Conservation (phyloP, 164 flowering plant genomes). For the Vitis labrusca region DNA sequence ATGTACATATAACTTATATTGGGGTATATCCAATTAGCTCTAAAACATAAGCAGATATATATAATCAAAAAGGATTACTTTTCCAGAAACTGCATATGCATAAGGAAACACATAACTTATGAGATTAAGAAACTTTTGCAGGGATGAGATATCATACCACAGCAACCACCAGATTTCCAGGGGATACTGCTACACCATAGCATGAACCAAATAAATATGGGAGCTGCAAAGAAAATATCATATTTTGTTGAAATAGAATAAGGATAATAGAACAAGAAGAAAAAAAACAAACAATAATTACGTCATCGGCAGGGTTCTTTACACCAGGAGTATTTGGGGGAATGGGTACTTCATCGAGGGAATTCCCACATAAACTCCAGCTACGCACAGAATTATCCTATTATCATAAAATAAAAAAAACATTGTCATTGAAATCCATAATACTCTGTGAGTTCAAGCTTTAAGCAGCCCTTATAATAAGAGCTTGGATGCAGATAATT, state of each 20-base stretch:
- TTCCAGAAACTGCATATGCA: neutral
- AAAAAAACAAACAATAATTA: constrained; percentile 9
- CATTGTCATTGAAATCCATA: neutral
- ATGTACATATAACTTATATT: neutral
- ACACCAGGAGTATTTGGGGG: constrained; percentile 57
- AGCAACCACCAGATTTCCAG: constrained; percentile 82
- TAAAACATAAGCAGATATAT: neutral
- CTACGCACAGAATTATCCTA: constrained; percentile 73
- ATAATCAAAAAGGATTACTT: neutral
- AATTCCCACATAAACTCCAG: constrained; percentile 56
- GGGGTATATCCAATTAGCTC: neutral
- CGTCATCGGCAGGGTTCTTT: constrained; percentile 56
- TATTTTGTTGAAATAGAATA: constrained; percentile 4
- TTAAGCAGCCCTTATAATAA: no score
- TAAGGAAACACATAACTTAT: neutral
- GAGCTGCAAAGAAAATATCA: constrained; percentile 45
- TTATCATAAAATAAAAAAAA: constrained; percentile 6
- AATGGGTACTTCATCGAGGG: constrained; percentile 53
- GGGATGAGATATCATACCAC: constrained; percentile 46
- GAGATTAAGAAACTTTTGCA: neutral
- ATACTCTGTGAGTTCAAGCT: no score
- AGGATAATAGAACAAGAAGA: neutral
- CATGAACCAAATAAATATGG: constrained; percentile 66
- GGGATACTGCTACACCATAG: constrained; percentile 76
- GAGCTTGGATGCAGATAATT: no score